A percentile compares a stretch with the other conserved stretches of the same genome.
phyloP scores from a whole-genome alignment of 495 filamentous ascomycete genomes.

The Penicillium fimorum region DNA sequence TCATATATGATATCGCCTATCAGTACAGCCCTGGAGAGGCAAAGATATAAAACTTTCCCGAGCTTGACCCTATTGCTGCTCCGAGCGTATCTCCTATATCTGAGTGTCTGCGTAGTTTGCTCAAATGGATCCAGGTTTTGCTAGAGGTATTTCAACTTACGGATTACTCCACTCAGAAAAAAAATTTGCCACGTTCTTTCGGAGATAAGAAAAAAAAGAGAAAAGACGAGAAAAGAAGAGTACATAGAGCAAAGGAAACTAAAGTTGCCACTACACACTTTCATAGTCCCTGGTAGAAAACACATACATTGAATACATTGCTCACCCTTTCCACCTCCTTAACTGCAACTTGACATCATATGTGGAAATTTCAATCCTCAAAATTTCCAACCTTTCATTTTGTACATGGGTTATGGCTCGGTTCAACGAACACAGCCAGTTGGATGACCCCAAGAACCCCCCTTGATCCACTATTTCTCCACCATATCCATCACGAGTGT shows the following conservation, averaged over 20 bases:
- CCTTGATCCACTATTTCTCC: neutral
- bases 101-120: too few relatives aligned
- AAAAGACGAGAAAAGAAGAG: neutral
- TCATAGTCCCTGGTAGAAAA: too few relatives aligned
- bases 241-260: neutral
- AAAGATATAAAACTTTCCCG: neutral
- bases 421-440: neutral
- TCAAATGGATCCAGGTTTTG: too few relatives aligned
- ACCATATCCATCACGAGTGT: neutral
- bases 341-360: neutral
- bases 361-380: neutral
- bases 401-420: neutral
- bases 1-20: neutral
- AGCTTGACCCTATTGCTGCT: neutral
- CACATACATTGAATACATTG: neutral
- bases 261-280: neutral
- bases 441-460: neutral
- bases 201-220: neutral
- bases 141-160: too few relatives aligned
- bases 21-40: neutral
- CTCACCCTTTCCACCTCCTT: neutral
- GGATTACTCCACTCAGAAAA: too few relatives aligned
- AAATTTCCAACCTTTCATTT: neutral
- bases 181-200: too few relatives aligned
- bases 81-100: too few relatives aligned